Evolutionary conservation across 2,329 filamentous ascomycete species (phyloP).

Genomic region (Orbilia javanica): DNA sequence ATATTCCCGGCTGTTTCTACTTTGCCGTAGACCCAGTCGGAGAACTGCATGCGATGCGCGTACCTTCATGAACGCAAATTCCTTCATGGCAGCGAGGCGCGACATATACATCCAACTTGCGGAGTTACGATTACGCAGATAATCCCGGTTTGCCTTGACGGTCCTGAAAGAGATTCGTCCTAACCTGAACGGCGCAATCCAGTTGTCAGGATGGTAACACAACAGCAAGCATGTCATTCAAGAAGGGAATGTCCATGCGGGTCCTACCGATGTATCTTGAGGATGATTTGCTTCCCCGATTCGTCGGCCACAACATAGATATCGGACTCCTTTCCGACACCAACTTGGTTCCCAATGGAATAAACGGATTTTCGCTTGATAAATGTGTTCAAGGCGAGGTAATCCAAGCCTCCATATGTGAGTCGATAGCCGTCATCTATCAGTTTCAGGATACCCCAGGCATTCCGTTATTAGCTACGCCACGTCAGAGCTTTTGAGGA

Average conservation of each 20-base stretch:
- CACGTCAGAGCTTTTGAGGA: slow-evolving; percentile 40
- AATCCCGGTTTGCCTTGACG: slow-evolving; percentile 95
- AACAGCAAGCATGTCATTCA: slow-evolving; percentile 35
- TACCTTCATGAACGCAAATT: slow-evolving; percentile 91
- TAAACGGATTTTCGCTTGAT: slow-evolving; percentile 84
- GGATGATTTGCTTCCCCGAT: slow-evolving; percentile 79
- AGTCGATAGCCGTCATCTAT: slow-evolving; percentile 91
- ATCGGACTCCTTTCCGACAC: slow-evolving; percentile 97
- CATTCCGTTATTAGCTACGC: slow-evolving; percentile 44
- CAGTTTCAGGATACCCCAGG: slow-evolving; percentile 8
- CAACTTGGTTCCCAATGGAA: slow-evolving; percentile 92
- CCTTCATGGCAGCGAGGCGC: slow-evolving; percentile 89
- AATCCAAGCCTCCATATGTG: slow-evolving; percentile 96
- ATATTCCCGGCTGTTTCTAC: slow-evolving; percentile 7
- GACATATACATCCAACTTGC: slow-evolving; percentile 99
- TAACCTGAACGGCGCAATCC: slow-evolving; percentile 66
- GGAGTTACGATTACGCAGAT: slow-evolving; percentile 82
- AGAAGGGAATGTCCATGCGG: slow-evolving; percentile 48
- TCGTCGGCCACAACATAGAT: slow-evolving; percentile 92
- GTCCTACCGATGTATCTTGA: slow-evolving; percentile 85
- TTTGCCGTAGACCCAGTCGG: slow-evolving; percentile 34
- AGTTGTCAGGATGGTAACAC: slow-evolving; percentile 28
- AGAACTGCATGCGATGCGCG: slow-evolving; percentile 15
- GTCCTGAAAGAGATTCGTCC: slow-evolving; percentile 97
- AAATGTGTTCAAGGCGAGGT: slow-evolving; percentile 93